Evolutionary conservation across 306 rosid species (phyloP), one percentile per base, ranked within the genome.

Genomic region (Myrica gale): DNA sequence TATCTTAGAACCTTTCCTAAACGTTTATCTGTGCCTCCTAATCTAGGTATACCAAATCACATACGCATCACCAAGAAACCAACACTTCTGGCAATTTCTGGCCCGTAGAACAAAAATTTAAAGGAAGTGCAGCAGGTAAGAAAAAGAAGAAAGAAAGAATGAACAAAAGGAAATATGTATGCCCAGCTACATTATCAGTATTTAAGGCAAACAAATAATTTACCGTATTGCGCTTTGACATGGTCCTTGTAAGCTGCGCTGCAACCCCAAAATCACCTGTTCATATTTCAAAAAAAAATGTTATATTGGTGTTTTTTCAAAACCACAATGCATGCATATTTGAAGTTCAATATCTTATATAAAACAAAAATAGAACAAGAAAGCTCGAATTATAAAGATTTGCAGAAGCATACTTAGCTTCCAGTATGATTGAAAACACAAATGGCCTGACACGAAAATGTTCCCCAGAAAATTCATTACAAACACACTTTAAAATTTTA

Each of bases 211-310:
- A 77, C 44, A 50, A 68, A 76, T 56, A 57, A 72, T 80, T 60
- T 95, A 95, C 99, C 84, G 99, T 92, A 76, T 95, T 95, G 80
- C 99, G 97, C 92, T 95, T 95, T 74, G 99, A 95, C 99, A 95
- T 95, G 76, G 99, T 95, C 90, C 99, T 88, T 23, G 99, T 95
- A 50, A 95, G 97, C 79, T 95, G 99, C 0, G 99, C 99, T 52
- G 99, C 97, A 84, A 95, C 99, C 73, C 99, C 99, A 86, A 95
- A 95, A 85, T 95, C 99, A 68, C 99, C 99, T 95, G 93, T 74
- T 77, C 88, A 74, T 21, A 78, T 79, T 76, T 51, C 69, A 67
- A 87, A 68, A 65, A 68, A 32, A 32, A 32, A 32, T 32, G 37
- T 32, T 32, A 32, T 32, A 32, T 32, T 32, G 37, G 39, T 20